Percentiles rank a stretch among this genome's conserved stretches.
These are phyloP conservation scores for Venturia pyrina DNA, from an alignment of 2,329 filamentous ascomycete genomes.

Conservation along the genomic window DNA sequence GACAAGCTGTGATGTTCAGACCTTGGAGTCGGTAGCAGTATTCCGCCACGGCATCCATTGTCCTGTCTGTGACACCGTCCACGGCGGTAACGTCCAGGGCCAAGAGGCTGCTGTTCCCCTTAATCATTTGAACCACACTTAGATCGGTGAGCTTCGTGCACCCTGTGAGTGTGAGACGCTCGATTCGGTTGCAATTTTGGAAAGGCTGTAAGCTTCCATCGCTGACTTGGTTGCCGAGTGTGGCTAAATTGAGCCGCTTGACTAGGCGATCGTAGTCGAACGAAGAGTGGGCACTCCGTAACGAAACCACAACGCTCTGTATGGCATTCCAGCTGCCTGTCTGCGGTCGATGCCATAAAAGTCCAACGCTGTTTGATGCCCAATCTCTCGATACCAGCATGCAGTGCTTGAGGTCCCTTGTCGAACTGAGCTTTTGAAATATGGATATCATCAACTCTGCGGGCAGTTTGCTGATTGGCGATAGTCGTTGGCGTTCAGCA, in stretches of 20 bases:
- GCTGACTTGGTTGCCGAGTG: slow-evolving; percentile 64
- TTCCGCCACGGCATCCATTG: slow-evolving; percentile 65
- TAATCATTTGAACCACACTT: slow-evolving; percentile 69
- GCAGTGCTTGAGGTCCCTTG: slow-evolving; percentile 71
- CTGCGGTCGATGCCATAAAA: slow-evolving; percentile 88
- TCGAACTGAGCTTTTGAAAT: slow-evolving; percentile 70
- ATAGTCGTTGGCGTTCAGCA: slow-evolving; percentile 56
- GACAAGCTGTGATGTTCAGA: slow-evolving; percentile 82
- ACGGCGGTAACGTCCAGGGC: slow-evolving; percentile 85
- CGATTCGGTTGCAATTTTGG: slow-evolving; percentile 76
- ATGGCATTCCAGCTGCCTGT: slow-evolving; percentile 83
- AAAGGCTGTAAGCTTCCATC: slow-evolving; percentile 83
- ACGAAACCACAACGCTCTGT: slow-evolving; percentile 67
- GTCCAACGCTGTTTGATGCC: slow-evolving; percentile 83
- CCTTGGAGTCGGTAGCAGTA: slow-evolving; percentile 83
- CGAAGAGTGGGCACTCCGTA: slow-evolving; percentile 62
- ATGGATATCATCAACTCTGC: slow-evolving; percentile 92
- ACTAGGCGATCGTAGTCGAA: slow-evolving; percentile 87
- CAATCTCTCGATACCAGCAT: slow-evolving; percentile 93
- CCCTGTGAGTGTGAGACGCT: slow-evolving; percentile 85
- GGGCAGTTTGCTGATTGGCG: slow-evolving; percentile 77
- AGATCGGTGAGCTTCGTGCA: slow-evolving; percentile 77
- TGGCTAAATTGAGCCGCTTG: slow-evolving; percentile 81
- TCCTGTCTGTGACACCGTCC: slow-evolving; percentile 68
- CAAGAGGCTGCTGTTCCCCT: slow-evolving; percentile 69